Base-by-base conservation (phyloP, 1,284 basidiomycete species). In the Kalmanozyma brasiliensis region DNA sequence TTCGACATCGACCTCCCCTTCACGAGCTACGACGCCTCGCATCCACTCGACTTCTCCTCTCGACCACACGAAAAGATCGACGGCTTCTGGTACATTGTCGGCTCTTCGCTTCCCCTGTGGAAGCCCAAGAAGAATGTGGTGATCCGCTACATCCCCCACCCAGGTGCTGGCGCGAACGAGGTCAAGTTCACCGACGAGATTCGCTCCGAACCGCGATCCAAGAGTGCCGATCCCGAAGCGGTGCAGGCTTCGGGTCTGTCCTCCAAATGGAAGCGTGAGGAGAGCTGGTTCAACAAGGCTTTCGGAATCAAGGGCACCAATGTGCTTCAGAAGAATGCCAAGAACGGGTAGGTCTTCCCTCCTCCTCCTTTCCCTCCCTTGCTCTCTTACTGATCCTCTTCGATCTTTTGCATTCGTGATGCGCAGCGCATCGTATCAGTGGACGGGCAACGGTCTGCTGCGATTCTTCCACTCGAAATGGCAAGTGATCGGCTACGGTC, bases 221-320 rank as follows among this genome's bases (percentile, higher is more conserved):
- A 69, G n/a, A 3, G 35, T 10, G 49, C 47, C 5, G 35, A 36
- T 13, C 37, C 24, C 5, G 24, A 63, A 17, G 22, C 34, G n/a
- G 41, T 58, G 0, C 56, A 32, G n/a, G 29, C 60, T 8, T 30
- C 42, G 2, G 56, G 38, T n/a, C 33, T 69, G 30, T 23, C 17
- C 1, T 23, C 46, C 4, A 69, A 63, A 29, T 69, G 66, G 66
- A 62, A 69, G 29, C 26, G n/a, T 3, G 66, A 69, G 8, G 55
- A 69, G 19, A 52, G 52, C 20, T 32, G 62, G 47, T 59, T 51
- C 40, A 69, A 63, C 60, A 69, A 63, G 29, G 23, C 52, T 17
- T 63, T 69, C 19, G 66, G 66, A 14, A 70, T 70, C 45, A 70
- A 70, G 33, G 67, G 67, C 17, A 70, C 62, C 35, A 70, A 70